These are phyloP conservation scores for Sphagnum tenellum DNA, from an alignment of 225 moss, liverwort and hornwort species.

Conservation along the genomic window DNA sequence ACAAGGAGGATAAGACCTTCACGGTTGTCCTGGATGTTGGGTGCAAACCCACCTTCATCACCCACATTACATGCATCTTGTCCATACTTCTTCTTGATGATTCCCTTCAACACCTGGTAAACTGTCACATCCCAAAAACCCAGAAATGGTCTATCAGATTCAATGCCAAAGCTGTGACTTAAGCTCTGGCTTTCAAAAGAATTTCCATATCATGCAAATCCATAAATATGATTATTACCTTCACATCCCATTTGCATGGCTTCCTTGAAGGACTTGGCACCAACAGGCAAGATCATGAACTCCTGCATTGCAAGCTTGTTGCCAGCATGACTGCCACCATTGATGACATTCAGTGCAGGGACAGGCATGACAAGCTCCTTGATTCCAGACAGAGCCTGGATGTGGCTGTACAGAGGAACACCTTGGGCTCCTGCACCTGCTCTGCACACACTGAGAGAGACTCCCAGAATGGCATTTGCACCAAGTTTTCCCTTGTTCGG, in stretches of 20 bases:
- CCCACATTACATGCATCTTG: slow-evolving; percentile 90
- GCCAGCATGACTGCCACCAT: slow-evolving; percentile 51
- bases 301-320: slow-evolving; percentile 60
- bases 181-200: too few relatives aligned
- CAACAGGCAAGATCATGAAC: slow-evolving; percentile 51
- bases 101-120: slow-evolving; percentile 74
- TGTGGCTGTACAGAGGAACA: slow-evolving; percentile 37
- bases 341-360: slow-evolving; percentile 50
- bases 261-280: slow-evolving; percentile 37
- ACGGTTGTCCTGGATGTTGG: slow-evolving; percentile 92
- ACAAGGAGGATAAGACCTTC: slow-evolving; percentile 84
- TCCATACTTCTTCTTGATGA: slow-evolving; percentile 94
- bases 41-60: slow-evolving; percentile 95
- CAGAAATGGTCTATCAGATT: neutral
- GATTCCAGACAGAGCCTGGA: slow-evolving; percentile 36
- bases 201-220: neutral
- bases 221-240: slow-evolving; percentile 23
- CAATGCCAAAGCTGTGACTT: too few relatives aligned
- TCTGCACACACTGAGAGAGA: slow-evolving; percentile 38
- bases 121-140: slow-evolving; percentile 28
- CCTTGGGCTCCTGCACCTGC: slow-evolving; percentile 46
- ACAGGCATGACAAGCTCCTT: slow-evolving; percentile 51
- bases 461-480: slow-evolving; percentile 51
- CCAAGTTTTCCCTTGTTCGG: slow-evolving; percentile 41
- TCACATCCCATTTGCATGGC: slow-evolving; percentile 97